Evolutionary conservation across 495 filamentous ascomycete species (phyloP), one percentile per base, ranked within the genome.

Genomic region (Penicillium ochrochloron): DNA sequence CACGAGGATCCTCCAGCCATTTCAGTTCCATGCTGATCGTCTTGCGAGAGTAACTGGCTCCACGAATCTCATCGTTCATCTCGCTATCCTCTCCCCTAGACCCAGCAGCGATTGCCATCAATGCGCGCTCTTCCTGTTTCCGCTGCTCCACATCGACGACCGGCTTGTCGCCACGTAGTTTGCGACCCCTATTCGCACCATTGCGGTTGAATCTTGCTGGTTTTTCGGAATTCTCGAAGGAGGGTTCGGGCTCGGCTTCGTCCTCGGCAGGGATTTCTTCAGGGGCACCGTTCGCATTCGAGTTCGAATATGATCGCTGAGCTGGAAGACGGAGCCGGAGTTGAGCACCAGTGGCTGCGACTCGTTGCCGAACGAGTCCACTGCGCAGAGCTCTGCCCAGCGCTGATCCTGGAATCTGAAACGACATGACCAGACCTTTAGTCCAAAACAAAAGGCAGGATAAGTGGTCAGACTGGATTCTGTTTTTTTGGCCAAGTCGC

Each of bases 1-100:
- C 81, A 27, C 84, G 70, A 7, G 89, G 90, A 71, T 97, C 92
- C 34, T 76, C 73, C 57, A 92, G 66, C 75, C 86, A 89, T 65
- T 80, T 73, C 54, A 96, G 66, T 62, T 93, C 88, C 69, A 80
- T 72, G 29, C 76, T 59, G 53, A 84, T 63, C 11, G 65, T 68
- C 51, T 68, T 75, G 27, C 31, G 46, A 11, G 64, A 63, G 59
- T 73, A 56, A 10, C 53, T 56, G 33, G 53, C 53, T 14, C 53
- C 34, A 35, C 53, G 53, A 6, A 35, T 56, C 15, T 37, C 53
- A 21, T 56, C 53, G 14, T 56, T 67, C 19, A 33, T 57, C 14
- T 27, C 23, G 39, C 39, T 54, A 27, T 15, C 21, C 33, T 23
- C 9, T 4, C 34, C 10, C 17, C 21, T 39, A 8, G 63, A 62